These are phyloP conservation scores for Linum usitatissimum DNA, from an alignment of 345 rosid genomes.

Conservation along the genomic window DNA sequence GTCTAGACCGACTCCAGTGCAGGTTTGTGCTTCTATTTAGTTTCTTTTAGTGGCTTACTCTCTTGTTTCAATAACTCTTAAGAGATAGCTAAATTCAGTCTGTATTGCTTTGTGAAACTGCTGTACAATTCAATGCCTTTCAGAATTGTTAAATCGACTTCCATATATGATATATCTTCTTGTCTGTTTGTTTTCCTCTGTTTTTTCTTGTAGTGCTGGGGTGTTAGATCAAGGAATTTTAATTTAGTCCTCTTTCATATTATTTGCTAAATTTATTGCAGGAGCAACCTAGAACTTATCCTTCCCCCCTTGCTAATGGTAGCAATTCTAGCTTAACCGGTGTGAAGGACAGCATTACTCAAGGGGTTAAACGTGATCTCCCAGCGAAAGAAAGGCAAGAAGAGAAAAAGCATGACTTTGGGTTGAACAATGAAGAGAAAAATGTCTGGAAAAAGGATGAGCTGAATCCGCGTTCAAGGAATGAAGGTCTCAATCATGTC, in stretches of 20 bases:
- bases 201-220: too few relatives aligned
- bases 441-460: constrained; percentile 19
- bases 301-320: constrained; percentile 18
- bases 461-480: constrained; percentile 22
- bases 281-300: constrained; percentile 30
- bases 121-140: too few relatives aligned
- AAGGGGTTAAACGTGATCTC: constrained; percentile 18
- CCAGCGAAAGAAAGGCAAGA: constrained; percentile 21
- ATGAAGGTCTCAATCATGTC: constrained; percentile 21
- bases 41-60: neutral
- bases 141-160: too few relatives aligned
- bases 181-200: too few relatives aligned
- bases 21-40: constrained; percentile 29
- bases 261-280: constrained; percentile 23
- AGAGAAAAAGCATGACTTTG: constrained; percentile 16
- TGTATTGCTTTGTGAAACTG: neutral
- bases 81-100: neutral
- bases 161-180: too few relatives aligned
- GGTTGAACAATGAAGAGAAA: constrained; percentile 23
- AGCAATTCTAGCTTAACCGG: constrained; percentile 26
- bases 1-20: constrained; percentile 27
- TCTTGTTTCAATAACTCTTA: neutral
- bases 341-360: constrained; percentile 23
- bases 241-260: constrained; percentile 5
- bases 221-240: constrained; percentile 1